Conservation (phyloP, 2,329 filamentous ascomycete species). For the Tolypocladium amazonense region DNA sequence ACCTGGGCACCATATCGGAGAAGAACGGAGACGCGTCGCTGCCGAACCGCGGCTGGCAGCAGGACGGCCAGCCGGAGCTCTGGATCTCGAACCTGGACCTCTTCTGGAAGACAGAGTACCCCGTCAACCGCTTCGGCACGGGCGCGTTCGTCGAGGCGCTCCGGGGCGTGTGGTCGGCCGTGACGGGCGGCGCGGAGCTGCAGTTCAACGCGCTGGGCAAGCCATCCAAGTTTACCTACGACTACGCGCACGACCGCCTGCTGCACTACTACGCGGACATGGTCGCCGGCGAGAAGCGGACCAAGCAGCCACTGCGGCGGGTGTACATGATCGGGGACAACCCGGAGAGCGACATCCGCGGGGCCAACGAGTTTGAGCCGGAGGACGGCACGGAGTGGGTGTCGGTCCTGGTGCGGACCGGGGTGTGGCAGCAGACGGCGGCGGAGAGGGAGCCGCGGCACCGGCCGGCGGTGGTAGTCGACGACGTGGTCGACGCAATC, state of each 20-base stretch:
- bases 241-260: slow-evolving; percentile 65
- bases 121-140: slow-evolving; percentile 78
- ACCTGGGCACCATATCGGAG: slow-evolving; percentile 67
- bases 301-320: slow-evolving; percentile 53
- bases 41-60: slow-evolving; percentile 69
- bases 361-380: slow-evolving; percentile 68
- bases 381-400: slow-evolving; percentile 62
- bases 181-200: slow-evolving; percentile 54
- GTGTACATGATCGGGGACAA: slow-evolving; percentile 97
- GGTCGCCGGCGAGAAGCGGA: slow-evolving; percentile 11
- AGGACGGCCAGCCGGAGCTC: slow-evolving; percentile 67
- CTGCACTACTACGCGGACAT: slow-evolving; percentile 35
- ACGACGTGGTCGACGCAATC: slow-evolving; percentile 69
- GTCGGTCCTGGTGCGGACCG: slow-evolving; percentile 68
- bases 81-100: slow-evolving; percentile 90
- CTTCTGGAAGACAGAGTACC: slow-evolving; percentile 78
- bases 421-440: slow-evolving; percentile 50
- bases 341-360: slow-evolving; percentile 79
- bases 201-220: slow-evolving; percentile 69
- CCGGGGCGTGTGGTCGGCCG: slow-evolving; percentile 64
- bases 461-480: slow-evolving; percentile 53
- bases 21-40: slow-evolving; percentile 57
- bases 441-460: slow-evolving; percentile 40
- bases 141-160: slow-evolving; percentile 81
- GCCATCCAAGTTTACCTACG: slow-evolving; percentile 66